Evolutionary conservation across 148 eudicot genomes (phyloP).

Genomic region (Rhododendron ferrugineum): DNA sequence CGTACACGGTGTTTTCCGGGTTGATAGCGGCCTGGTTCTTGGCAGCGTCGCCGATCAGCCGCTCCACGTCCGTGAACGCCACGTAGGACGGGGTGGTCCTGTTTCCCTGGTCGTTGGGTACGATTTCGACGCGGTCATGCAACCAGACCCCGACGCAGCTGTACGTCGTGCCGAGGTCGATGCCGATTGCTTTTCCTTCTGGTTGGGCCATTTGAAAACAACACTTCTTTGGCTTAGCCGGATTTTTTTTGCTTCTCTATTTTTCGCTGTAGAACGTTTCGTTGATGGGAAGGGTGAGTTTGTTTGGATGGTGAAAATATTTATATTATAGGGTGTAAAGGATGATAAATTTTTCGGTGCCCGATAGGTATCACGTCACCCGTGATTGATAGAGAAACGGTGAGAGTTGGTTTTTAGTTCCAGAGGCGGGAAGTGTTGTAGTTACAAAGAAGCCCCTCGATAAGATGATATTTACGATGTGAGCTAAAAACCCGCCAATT

Average conservation of each 20-base stretch:
- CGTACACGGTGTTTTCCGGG: slow-evolving; percentile 34
- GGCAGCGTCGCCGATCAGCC: slow-evolving; percentile 33
- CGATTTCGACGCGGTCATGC: slow-evolving; percentile 37
- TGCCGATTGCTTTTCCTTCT: slow-evolving; percentile 27
- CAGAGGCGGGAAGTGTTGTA: not conserved
- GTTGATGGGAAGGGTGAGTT: not conserved
- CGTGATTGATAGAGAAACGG: not conserved
- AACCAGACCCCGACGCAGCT: slow-evolving; percentile 40
- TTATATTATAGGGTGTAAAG: not conserved
- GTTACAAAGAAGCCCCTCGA: slow-evolving; percentile 3
- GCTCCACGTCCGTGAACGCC: slow-evolving; percentile 36
- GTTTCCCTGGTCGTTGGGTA: slow-evolving; percentile 40
- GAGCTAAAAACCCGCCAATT: not conserved
- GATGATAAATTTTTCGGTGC: no score
- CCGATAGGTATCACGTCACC: no score
- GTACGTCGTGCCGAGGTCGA: slow-evolving; percentile 40
- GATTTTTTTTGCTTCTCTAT: not conserved
- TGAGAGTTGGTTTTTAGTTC: not conserved
- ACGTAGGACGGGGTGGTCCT: slow-evolving; percentile 40
- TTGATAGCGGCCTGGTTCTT: slow-evolving; percentile 40
- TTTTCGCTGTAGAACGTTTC: not conserved
- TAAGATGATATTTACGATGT: not conserved
- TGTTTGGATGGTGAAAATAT: not conserved
- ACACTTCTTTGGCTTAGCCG: not conserved
- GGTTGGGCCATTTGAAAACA: slow-evolving; percentile 1